These are phyloP conservation scores for Clarkia xantiana DNA, from an alignment of 345 rosid genomes.

Conservation along the genomic window DNA sequence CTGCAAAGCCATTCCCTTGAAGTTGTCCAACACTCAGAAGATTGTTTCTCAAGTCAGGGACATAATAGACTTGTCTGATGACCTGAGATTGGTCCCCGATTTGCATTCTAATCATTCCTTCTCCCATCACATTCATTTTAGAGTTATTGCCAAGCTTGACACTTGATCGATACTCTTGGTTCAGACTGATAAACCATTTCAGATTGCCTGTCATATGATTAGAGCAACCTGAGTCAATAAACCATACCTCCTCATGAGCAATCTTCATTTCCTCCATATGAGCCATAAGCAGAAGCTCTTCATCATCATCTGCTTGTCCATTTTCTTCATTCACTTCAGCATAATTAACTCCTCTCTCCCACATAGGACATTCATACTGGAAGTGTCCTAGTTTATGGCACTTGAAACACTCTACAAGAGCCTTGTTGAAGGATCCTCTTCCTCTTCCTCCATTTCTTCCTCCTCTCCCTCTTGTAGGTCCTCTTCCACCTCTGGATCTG, in stretches of 20 bases:
- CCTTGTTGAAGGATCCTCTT: background rate
- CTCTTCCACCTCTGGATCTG: too few species aligned
- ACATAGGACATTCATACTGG: background rate
- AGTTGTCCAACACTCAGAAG: too few species aligned
- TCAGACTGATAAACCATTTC: background rate
- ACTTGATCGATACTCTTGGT: background rate
- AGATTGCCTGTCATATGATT: slow-evolving; percentile 8
- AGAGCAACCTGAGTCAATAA: background rate
- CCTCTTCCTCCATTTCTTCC: background rate
- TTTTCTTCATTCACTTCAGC: too few species aligned
- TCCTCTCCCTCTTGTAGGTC: too few species aligned
- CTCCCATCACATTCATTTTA: background rate
- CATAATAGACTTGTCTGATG: too few species aligned
- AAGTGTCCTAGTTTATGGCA: background rate
- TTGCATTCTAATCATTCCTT: too few species aligned
- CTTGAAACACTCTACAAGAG: background rate
- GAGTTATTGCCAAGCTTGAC: background rate
- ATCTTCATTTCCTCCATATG: background rate
- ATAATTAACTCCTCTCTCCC: background rate
- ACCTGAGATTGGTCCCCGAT: too few species aligned
- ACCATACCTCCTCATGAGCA: background rate
- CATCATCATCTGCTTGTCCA: background rate
- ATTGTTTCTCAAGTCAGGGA: too few species aligned
- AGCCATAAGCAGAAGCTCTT: background rate
- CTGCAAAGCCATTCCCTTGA: too few species aligned